Evolutionary conservation across 768 basidiomycete genomes (phyloP), one percentile per base, ranked within the genome.

Genomic region (Boletus sensibilis): DNA sequence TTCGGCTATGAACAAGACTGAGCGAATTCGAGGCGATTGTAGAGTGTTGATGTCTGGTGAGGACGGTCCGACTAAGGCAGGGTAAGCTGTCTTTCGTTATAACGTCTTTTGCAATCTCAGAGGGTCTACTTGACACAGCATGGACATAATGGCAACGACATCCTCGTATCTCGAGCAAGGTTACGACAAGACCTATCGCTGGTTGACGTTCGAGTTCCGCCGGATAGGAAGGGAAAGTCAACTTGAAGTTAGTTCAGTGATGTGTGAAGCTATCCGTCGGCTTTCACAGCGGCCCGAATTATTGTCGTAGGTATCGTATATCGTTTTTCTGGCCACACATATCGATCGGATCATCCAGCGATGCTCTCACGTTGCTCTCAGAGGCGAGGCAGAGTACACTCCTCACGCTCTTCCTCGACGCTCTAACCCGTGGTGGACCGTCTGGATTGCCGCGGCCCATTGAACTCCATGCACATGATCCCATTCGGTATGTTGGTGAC

Each of bases 381-480:
- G 82, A 90, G 64, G 90, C 90, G 0, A 90, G 94, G 18, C 92
- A 94, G 66, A 74, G 84, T 0, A 85, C 91, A 0, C 79, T 97
- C 1, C 82, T 93, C 10, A 80, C 82, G n/a, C 76, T 86, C 4
- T 98, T 99, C 76, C 79, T 94, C 40, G 82, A 87, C 14, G 94
- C 95, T 0, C 77, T 98, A 10, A 98, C 94, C 0, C 82, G 91
- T 13, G 94, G 95, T 7, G 91, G 90, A 2, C 90, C 86, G 1
- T 88, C 85, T 39, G 92, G 90, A 40, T 76, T 89, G 8, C 92
- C 95, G 12, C 83, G 95, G 6, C 93, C 96, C 1, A 98, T 99
- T 59, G 97, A 98, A 69, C 79, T 99, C 4, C 97, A 99, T 66
- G 97, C 97, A 0, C 97, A 99, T 64, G 97, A 99, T 69, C 96